These are phyloP conservation scores for Bonia amplexicaulis DNA, from an alignment of 176 grass and related monocot species.

Conservation along the genomic window DNA sequence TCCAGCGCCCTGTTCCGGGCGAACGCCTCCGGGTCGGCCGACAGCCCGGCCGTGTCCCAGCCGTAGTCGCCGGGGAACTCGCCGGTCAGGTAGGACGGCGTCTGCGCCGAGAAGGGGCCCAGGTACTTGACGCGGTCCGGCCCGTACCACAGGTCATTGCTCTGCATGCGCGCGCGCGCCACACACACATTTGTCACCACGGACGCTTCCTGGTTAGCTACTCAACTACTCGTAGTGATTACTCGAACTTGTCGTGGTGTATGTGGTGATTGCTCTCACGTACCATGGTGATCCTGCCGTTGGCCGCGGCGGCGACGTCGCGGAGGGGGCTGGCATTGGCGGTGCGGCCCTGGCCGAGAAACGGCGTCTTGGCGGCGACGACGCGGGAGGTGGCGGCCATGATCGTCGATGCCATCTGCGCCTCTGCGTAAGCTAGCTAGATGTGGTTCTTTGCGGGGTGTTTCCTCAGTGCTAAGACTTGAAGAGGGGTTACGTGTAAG, in stretches of 20 bases:
- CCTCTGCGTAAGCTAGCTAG: neutral
- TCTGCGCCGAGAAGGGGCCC: conserved; percentile 89
- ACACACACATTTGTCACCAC: neutral
- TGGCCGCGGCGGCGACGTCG: conserved; percentile 46
- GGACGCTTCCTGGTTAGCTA: no score
- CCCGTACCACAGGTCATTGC: conserved; percentile 86
- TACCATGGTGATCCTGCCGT: conserved; percentile 79
- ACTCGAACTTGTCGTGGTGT: no score
- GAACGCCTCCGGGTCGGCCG: conserved; percentile 91
- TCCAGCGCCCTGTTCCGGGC: conserved; percentile 85
- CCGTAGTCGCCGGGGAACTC: conserved; percentile 96
- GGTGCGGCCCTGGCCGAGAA: conserved; percentile 66
- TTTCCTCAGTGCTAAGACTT: neutral
- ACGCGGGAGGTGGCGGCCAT: conserved; percentile 56
- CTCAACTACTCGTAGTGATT: no score
- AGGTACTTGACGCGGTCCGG: conserved; percentile 88
- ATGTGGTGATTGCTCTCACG: neutral
- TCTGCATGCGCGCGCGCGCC: conserved; percentile 19
- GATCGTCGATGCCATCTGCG: conserved; percentile 57
- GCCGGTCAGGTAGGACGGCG: conserved; percentile 80
- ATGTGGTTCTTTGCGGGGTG: neutral
- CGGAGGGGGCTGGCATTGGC: conserved; percentile 40
- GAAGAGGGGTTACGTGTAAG: conserved; percentile 26
- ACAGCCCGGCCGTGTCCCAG: conserved; percentile 92
- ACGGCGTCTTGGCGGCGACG: conserved; percentile 40